A percentile compares a stretch with the other conserved stretches of the same genome.
phyloP scores from a whole-genome alignment of 495 filamentous ascomycete species.

The Penicillium pancosmium region DNA sequence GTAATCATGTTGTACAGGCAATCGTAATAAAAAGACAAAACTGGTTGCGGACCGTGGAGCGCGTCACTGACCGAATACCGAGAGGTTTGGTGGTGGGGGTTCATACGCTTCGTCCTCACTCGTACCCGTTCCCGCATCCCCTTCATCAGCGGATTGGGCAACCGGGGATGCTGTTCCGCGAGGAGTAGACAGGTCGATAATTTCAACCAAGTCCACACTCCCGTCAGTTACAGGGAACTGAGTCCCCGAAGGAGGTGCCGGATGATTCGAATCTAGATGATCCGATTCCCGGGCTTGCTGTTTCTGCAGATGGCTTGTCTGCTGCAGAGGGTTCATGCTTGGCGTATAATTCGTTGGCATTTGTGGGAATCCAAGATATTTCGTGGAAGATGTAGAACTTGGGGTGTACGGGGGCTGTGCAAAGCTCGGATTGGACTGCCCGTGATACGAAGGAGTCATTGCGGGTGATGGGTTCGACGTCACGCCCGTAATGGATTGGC shows the following conservation, averaged over 20 bases:
- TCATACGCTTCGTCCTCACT: background rate
- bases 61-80: too few relatives aligned
- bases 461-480: background rate
- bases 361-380: background rate
- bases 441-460: background rate
- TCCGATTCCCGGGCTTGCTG: background rate
- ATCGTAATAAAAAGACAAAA: background rate
- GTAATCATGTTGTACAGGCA: too few relatives aligned
- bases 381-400: background rate
- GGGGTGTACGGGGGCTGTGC: background rate
- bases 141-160: too few relatives aligned
- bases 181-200: background rate
- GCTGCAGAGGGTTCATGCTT: background rate
- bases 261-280: background rate
- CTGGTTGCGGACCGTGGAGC: too few relatives aligned
- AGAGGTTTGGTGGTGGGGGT: background rate
- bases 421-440: background rate
- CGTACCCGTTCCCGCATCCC: too few relatives aligned
- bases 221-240: background rate
- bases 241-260: background rate
- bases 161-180: background rate
- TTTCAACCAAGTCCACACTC: background rate
- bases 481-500: too few relatives aligned
- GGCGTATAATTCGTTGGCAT: background rate
- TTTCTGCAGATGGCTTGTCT: background rate